Evolutionary conservation across 805 yeast species (phyloP).

Genomic region (Babjeviella inositovora): DNA sequence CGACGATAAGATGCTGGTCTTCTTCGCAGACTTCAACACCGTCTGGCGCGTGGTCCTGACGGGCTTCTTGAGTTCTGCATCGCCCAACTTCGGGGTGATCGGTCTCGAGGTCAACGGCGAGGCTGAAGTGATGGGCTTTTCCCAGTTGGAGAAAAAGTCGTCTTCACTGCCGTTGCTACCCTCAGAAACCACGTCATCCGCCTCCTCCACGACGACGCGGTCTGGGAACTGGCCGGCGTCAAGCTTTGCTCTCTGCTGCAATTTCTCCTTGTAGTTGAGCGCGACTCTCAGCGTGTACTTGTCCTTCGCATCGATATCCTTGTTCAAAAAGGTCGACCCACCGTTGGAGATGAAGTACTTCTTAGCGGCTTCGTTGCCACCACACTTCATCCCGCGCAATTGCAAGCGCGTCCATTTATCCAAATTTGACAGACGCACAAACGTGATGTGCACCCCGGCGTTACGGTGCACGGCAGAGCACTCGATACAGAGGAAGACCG

Average conservation of each 20-base stretch:
- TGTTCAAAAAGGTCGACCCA: slow-evolving; percentile 54
- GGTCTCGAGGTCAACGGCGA: slow-evolving; percentile 31
- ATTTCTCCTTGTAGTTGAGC: slow-evolving; percentile 62
- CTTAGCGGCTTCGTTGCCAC: slow-evolving; percentile 80
- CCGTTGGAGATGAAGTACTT: slow-evolving; percentile 84
- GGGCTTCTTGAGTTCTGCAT: too few relatives aligned
- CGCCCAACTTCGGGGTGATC: slow-evolving; percentile 30
- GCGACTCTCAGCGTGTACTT: slow-evolving; percentile 79
- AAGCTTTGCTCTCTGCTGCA: slow-evolving; percentile 46
- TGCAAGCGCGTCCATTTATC: slow-evolving; percentile 92
- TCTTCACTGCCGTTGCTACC: slow-evolving; percentile 35
- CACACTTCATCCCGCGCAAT: slow-evolving; percentile 81
- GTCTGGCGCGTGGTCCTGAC: too few relatives aligned
- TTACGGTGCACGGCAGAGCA: slow-evolving; percentile 94
- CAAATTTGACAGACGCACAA: slow-evolving; percentile 81
- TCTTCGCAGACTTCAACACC: slow-evolving; percentile 6
- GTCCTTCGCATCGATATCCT: slow-evolving; percentile 40
- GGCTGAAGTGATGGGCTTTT: slow-evolving; percentile 49
- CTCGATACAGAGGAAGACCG: slow-evolving; percentile 81
- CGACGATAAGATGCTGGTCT: slow-evolving; percentile 24
- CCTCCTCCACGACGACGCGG: slow-evolving; percentile 46
- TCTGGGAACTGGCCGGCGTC: slow-evolving; percentile 68
- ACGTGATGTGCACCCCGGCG: slow-evolving; percentile 89
- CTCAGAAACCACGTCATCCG: slow-evolving; percentile 11
- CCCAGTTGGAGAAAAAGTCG: slow-evolving; percentile 88